These are phyloP conservation scores for Leishmania tropica DNA, from an alignment of 208 protist genomes.

Conservation along the genomic window DNA sequence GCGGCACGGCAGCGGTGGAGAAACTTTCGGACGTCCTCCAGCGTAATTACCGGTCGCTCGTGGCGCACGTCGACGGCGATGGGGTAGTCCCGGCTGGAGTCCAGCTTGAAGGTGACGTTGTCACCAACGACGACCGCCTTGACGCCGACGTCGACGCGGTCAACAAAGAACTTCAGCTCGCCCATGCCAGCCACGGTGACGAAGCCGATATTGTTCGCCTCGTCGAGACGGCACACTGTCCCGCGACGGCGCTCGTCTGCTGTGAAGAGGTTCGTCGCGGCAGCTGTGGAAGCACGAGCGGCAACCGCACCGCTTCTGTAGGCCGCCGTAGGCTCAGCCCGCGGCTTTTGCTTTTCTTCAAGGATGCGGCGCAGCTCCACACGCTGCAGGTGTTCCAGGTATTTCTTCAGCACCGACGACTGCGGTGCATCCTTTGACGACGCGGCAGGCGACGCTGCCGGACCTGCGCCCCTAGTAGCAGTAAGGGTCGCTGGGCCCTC, in stretches of 20 bases:
- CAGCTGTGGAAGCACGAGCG: neutral
- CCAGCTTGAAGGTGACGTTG: constrained; percentile 76
- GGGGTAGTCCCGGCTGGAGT: constrained; percentile 78
- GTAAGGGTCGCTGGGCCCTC: neutral
- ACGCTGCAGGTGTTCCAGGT: constrained; percentile 63
- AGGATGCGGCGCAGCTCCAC: constrained; percentile 72
- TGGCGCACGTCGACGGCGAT: constrained; percentile 82
- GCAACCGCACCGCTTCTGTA: constrained; percentile 4
- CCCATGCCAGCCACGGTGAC: constrained; percentile 65
- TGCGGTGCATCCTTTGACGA: neutral
- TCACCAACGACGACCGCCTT: constrained; percentile 70
- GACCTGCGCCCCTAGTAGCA: neutral
- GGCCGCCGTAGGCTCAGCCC: constrained; percentile 5
- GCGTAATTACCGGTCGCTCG: constrained; percentile 57
- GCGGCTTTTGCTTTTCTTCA: constrained; percentile 61
- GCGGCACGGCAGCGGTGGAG: constrained; percentile 58
- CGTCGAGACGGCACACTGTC: constrained; percentile 71
- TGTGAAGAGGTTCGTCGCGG: constrained; percentile 14
- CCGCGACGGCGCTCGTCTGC: constrained; percentile 77
- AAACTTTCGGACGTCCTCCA: constrained; percentile 73
- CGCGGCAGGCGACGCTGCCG: neutral
- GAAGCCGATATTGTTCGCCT: constrained; percentile 73
- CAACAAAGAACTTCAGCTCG: constrained; percentile 86
- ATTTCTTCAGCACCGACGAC: constrained; percentile 44
- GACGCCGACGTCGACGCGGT: constrained; percentile 82